phyloP scores from a whole-genome alignment of 2,329 filamentous ascomycete genomes.

The Aspergillus ruber region DNA sequence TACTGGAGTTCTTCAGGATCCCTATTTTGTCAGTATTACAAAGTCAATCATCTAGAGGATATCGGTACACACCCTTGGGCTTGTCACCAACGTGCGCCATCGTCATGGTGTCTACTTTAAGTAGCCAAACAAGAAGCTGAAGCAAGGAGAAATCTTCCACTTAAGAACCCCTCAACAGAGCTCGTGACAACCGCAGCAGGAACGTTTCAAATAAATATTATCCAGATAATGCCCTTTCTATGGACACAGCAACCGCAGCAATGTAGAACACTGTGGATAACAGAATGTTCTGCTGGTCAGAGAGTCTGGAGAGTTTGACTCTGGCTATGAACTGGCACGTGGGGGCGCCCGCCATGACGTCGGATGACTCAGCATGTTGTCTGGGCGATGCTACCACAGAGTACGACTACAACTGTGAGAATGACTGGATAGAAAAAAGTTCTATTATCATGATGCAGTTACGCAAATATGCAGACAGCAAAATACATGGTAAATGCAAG shows the following conservation, averaged over 20 bases:
- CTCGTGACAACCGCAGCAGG: not conserved
- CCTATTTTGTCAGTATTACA: conserved; percentile 52
- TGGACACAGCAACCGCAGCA: too few species aligned
- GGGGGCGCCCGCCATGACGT: not conserved
- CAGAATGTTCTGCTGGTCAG: not conserved
- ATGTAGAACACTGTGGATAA: not conserved
- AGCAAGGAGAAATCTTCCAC: not conserved
- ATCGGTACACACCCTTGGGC: conserved; percentile 33
- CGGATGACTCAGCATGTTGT: not conserved
- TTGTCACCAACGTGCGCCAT: conserved; percentile 29
- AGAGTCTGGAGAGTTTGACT: too few species aligned
- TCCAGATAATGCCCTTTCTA: too few species aligned
- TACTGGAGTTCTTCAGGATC: conserved; percentile 79
- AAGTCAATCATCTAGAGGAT: not conserved
- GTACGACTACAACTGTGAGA: not conserved
- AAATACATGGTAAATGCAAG: too few species aligned
- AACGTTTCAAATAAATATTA: too few species aligned
- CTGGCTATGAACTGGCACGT: not conserved
- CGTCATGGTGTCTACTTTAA: conserved; percentile 10
- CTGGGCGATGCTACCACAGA: not conserved
- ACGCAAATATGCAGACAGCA: too few species aligned
- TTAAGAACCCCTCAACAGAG: not conserved
- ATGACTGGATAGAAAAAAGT: too few species aligned
- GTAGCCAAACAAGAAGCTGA: not conserved
- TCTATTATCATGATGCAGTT: too few species aligned